These are phyloP conservation scores for Neltuma alba DNA, from an alignment of 306 rosid species.

Conservation along the genomic window DNA sequence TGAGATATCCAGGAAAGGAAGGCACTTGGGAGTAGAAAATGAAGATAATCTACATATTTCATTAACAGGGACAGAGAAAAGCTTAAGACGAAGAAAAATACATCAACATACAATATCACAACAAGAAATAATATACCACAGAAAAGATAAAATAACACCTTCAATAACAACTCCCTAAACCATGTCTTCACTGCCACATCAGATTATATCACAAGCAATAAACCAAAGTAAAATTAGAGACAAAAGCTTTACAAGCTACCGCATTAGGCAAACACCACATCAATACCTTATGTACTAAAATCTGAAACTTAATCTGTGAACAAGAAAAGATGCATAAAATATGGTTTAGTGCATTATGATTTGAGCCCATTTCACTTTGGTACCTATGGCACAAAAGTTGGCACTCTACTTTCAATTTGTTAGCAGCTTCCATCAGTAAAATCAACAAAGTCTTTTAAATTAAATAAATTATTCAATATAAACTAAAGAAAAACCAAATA, in stretches of 20 bases:
- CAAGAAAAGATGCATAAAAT: not conserved
- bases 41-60: slow-evolving; percentile 6
- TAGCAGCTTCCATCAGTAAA: slow-evolving; percentile 13
- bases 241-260: not conserved
- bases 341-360: not conserved
- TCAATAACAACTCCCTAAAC: not conserved
- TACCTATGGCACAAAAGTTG: not conserved
- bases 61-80: not conserved
- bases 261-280: slow-evolving; percentile 1
- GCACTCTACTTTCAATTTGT: not conserved
- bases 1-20: slow-evolving; percentile 33
- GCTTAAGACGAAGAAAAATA: slow-evolving; percentile 6
- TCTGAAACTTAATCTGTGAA: slow-evolving; percentile 18
- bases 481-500: slow-evolving; percentile 7
- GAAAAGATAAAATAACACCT: slow-evolving; percentile 2
- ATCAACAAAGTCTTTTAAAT: slow-evolving; percentile 3
- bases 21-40: slow-evolving; percentile 7
- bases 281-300: slow-evolving; percentile 15
- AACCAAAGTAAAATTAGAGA: not conserved
- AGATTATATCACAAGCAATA: not conserved
- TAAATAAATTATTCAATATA: not conserved
- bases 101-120: not conserved
- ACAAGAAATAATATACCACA: slow-evolving; percentile 9
- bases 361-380: not conserved
- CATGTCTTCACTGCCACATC: slow-evolving; percentile 4